Conservation (phyloP, 352 stramenopile genomes). For the Globisporangium iwayamae region DNA sequence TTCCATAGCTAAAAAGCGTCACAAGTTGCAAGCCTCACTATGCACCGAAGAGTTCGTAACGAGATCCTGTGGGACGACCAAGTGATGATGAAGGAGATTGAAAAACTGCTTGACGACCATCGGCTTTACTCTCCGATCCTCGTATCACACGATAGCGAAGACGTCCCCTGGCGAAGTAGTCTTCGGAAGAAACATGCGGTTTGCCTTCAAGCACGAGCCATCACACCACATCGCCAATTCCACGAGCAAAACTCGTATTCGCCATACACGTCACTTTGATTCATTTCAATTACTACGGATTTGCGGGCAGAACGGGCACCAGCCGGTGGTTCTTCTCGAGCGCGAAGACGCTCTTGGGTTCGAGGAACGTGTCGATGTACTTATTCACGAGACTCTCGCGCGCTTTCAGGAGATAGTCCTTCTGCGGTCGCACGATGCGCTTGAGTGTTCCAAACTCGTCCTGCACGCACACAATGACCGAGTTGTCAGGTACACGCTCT, state of each 20-base stretch:
- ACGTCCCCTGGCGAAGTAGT: too few species aligned
- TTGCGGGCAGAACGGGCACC: constrained; percentile 20
- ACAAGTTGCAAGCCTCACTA: not conserved
- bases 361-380: constrained; percentile 73
- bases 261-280: not conserved
- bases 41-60: too few species aligned
- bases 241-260: not conserved
- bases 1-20: not conserved
- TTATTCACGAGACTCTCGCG: constrained; percentile 57
- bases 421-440: constrained; percentile 53
- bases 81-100: too few species aligned
- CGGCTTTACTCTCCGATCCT: too few species aligned
- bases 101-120: too few species aligned
- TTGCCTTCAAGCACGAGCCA: not conserved
- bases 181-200: too few species aligned
- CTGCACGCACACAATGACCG: constrained; percentile 66
- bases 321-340: constrained; percentile 80
- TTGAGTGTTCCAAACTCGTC: constrained; percentile 21
- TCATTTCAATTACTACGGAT: not conserved
- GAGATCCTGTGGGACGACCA: too few species aligned
- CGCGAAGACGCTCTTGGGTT: constrained; percentile 65
- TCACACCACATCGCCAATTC: not conserved
- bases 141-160: too few species aligned
- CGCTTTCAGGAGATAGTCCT: constrained; percentile 60
- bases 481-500: constrained; percentile 67